A percentile compares a stretch with the other conserved stretches of the same genome.
These are phyloP conservation scores for Pascua guehoae DNA, from an alignment of 1,284 basidiomycete genomes.

Conservation along the genomic window DNA sequence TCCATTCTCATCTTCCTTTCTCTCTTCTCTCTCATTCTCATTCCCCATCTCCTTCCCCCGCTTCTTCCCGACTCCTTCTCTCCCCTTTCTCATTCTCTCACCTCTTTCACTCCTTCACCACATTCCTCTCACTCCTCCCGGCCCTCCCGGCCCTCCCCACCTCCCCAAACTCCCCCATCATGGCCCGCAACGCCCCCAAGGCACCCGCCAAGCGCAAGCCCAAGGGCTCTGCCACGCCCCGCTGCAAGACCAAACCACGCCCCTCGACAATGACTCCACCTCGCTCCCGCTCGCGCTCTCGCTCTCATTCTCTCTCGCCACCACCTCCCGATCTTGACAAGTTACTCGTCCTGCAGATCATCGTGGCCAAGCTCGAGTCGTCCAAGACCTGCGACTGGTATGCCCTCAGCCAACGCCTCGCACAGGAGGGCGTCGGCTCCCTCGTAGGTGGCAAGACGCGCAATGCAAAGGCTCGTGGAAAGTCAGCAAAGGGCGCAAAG, in stretches of 20 bases:
- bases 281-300: not conserved
- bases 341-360: constrained; percentile 21
- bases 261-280: not conserved
- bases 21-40: not conserved
- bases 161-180: not conserved
- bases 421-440: no score
- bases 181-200: constrained; percentile 1
- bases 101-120: not conserved
- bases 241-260: not conserved
- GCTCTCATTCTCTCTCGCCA: not conserved
- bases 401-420: constrained; percentile 20
- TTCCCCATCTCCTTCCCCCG: not conserved
- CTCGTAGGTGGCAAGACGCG: not conserved
- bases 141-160: no score
- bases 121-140: no score
- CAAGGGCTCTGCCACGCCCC: not conserved
- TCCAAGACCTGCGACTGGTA: constrained; percentile 34
- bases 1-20: not conserved
- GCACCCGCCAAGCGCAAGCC: not conserved
- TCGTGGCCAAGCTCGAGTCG: constrained; percentile 31
- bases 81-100: not conserved
- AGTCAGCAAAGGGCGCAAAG: constrained; percentile 3
- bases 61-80: not conserved
- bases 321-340: constrained; percentile 7
- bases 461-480: not conserved